These are phyloP conservation scores for Claviceps pusilla DNA, from an alignment of 2,329 filamentous ascomycete genomes.

Conservation along the genomic window DNA sequence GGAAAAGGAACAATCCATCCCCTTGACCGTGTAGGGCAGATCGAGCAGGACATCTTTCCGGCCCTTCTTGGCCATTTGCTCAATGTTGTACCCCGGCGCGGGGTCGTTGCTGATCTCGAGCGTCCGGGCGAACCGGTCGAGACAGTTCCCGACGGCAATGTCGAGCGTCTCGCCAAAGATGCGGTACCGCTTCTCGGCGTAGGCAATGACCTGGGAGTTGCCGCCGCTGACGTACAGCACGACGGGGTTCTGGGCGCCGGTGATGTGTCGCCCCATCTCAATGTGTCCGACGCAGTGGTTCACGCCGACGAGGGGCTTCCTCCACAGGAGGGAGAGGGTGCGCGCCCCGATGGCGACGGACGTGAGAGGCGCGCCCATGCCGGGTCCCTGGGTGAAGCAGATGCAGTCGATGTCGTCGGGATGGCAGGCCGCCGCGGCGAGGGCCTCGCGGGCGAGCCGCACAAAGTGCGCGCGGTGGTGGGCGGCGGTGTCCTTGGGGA, in stretches of 20 bases:
- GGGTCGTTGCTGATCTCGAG: slow-evolving; percentile 88
- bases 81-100: slow-evolving; percentile 94
- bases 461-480: slow-evolving; percentile 85
- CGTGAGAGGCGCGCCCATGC: slow-evolving; percentile 88
- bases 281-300: slow-evolving; percentile 99
- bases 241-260: slow-evolving; percentile 77
- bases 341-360: slow-evolving; percentile 75
- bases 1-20: slow-evolving; percentile 95
- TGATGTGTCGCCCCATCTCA: slow-evolving; percentile 93
- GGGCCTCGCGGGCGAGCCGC: slow-evolving; percentile 61
- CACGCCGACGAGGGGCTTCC: slow-evolving; percentile 76
- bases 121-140: slow-evolving; percentile 88
- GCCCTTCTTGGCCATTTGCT: slow-evolving; percentile 70
- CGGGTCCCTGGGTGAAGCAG: slow-evolving; percentile 89
- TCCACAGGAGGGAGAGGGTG: slow-evolving; percentile 70
- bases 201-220: slow-evolving; percentile 96
- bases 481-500: slow-evolving; percentile 87
- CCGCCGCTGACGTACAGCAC: slow-evolving; percentile 92
- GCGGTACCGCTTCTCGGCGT: slow-evolving; percentile 83
- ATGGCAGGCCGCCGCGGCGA: slow-evolving; percentile 50
- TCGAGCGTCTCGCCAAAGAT: slow-evolving; percentile 97
- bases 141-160: slow-evolving; percentile 93
- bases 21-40: slow-evolving; percentile 89
- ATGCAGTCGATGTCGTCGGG: slow-evolving; percentile 68
- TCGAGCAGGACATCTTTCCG: slow-evolving; percentile 52